Evolutionary conservation across 352 stramenopile genomes (phyloP).

Genomic region (Globisporangium barbulae): DNA sequence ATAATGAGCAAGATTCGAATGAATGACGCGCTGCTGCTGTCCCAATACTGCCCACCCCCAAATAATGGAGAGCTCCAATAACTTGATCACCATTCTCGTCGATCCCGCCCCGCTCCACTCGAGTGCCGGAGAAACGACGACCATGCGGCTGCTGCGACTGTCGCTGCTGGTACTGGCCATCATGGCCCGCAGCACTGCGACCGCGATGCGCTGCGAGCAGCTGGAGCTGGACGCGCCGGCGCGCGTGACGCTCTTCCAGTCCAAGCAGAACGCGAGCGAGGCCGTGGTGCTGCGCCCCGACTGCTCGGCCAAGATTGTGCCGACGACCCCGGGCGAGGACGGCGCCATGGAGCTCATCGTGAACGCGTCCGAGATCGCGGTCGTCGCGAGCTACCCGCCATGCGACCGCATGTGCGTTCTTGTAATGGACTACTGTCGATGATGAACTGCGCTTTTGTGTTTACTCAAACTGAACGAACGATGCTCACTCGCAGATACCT

Average conservation of each 20-base stretch:
- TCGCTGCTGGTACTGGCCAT: not conserved
- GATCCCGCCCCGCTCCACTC: not conserved
- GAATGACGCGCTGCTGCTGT: too few species aligned
- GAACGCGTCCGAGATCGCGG: conserved; percentile 10
- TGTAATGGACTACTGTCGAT: too few species aligned
- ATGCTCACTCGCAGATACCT: conserved; percentile 4
- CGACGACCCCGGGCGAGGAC: conserved; percentile 7
- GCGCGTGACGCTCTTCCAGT: conserved; percentile 23
- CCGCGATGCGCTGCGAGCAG: conserved; percentile 5
- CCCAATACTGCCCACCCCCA: too few species aligned
- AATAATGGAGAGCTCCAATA: too few species aligned
- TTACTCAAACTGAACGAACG: not conserved
- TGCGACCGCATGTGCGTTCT: conserved; percentile 9
- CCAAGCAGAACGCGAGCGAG: conserved; percentile 15
- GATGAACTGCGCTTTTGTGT: not conserved
- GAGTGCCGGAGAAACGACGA: too few species aligned
- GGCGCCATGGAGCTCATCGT: conserved; percentile 9
- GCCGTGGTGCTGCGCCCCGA: conserved; percentile 24
- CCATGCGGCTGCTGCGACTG: not conserved
- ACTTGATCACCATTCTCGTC: not conserved
- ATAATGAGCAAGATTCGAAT: too few species aligned
- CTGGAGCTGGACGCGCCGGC: not conserved
- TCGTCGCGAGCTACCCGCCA: conserved; percentile 15
- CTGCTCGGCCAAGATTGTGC: conserved; percentile 9
- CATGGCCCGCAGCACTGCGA: not conserved